Evolutionary conservation across 441 rosid genomes (phyloP), one percentile per base, ranked within the genome.

Genomic region (Dalechampia spathulata): DNA sequence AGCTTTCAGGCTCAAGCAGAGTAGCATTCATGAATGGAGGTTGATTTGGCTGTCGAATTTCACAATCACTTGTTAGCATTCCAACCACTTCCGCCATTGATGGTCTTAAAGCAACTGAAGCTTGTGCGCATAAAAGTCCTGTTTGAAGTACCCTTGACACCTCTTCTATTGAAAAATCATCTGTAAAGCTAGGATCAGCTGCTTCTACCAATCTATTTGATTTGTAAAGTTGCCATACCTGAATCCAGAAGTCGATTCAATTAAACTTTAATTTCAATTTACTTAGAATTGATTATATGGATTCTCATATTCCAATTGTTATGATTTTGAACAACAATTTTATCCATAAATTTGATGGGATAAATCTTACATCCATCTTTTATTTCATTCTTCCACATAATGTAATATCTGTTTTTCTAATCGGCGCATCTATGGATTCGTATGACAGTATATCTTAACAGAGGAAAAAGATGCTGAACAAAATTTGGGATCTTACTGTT

Each of bases 81-180:
- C n/a, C 34, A 27, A 83, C 72, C 0, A 77, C 95, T 70, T 74
- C 61, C 15, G 49, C 72, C 95, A 86, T 90, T 2, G 87, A 71
- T 2, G 95, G 95, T 70, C 97, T 81, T 6, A 69, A 63, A 1
- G 72, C 26, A 20, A 70, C 86, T 22, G 76, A 70, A 36, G 90
- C 95, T 61, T 86, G 97, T 19, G 90, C 60, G 70, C 93, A 90
- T 36, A 90, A 57, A 27, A 90, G 73, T 36, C 89, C 97, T 4
- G 80, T 76, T 50, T 59, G 80, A 43, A 90, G 87, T 52, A 84
- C 87, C 30, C 27, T 22, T 19, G 61, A 37, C 23, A 66, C 87
- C 16, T 78, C 81, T 28, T 67, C 38, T 22, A 51, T 64, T 12
- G 80, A 67, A 20, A 70, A 70, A 41, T 83, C 77, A 10, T 60